Conservation (phyloP, 2,329 filamentous ascomycete species). For the Cordyceps cicadae region DNA sequence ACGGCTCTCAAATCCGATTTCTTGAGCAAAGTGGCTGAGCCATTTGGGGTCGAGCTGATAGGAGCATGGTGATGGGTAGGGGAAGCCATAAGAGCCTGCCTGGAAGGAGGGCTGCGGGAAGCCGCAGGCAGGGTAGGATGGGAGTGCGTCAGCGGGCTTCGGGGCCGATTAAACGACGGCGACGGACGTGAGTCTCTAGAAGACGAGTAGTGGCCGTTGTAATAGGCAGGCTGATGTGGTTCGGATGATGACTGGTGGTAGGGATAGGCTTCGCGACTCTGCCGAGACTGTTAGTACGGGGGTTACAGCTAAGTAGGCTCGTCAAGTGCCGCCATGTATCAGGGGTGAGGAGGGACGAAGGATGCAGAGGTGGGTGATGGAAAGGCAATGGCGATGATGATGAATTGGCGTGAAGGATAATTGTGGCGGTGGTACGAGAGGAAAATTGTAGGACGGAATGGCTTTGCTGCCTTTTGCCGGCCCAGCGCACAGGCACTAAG, state of each 20-base stretch:
- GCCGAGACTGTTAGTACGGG: slow-evolving; percentile 16
- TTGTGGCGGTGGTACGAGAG: background rate
- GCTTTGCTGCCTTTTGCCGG: background rate
- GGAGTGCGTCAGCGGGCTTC: slow-evolving; percentile 43
- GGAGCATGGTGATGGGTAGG: slow-evolving; percentile 39
- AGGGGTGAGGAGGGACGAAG: slow-evolving; percentile 11
- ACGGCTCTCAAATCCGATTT: slow-evolving; percentile 33
- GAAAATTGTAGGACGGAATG: background rate
- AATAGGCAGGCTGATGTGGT: slow-evolving; percentile 35
- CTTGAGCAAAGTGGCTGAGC: slow-evolving; percentile 28
- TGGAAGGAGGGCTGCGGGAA: slow-evolving; percentile 34
- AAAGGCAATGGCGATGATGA: background rate
- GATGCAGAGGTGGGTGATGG: slow-evolving; percentile 14
- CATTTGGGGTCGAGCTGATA: slow-evolving; percentile 32
- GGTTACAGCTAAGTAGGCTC: slow-evolving; percentile 16
- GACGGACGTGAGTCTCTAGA: slow-evolving; percentile 26
- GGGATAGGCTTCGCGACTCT: slow-evolving; percentile 44
- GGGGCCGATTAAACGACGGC: slow-evolving; percentile 35
- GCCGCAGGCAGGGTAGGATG: slow-evolving; percentile 36
- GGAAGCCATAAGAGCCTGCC: slow-evolving; percentile 37
- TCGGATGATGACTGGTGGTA: slow-evolving; percentile 36
- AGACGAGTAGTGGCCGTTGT: slow-evolving; percentile 42
- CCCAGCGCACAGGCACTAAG: slow-evolving; percentile 10
- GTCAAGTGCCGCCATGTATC: background rate
- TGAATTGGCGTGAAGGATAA: slow-evolving; percentile 1